phyloP scores from a whole-genome alignment of 2,329 filamentous ascomycete species.

The Dendrostoma leiphaemia region DNA sequence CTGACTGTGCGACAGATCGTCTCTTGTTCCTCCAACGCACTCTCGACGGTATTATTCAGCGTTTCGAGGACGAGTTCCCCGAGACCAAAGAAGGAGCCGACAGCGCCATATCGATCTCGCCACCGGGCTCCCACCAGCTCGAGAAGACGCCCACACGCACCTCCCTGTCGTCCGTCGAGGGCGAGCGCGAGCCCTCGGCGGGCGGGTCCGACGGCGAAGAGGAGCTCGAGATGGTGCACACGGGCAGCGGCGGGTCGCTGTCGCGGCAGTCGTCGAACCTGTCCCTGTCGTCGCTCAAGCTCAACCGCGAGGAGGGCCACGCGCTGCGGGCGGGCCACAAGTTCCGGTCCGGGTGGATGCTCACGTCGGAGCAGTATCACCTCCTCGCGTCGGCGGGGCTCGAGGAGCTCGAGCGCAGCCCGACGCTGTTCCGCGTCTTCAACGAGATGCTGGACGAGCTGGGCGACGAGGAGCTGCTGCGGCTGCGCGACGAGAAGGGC shows the following conservation, averaged over 20 bases:
- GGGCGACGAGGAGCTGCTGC: constrained; percentile 55
- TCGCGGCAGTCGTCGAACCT: constrained; percentile 54
- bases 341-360: constrained; percentile 50
- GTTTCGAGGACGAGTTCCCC: constrained; percentile 95
- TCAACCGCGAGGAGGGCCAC: constrained; percentile 57
- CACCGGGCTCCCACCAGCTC: constrained; percentile 23
- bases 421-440: constrained; percentile 51
- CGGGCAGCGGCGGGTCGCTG: constrained; percentile 31
- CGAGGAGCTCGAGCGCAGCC: constrained; percentile 50
- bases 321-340: constrained; percentile 55
- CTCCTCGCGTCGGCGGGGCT: constrained; percentile 40
- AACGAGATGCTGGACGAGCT: constrained; percentile 63
- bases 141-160: constrained; percentile 23
- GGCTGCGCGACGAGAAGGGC: constrained; percentile 55
- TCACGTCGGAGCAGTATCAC: constrained; percentile 51
- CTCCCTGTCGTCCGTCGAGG: constrained; percentile 31
- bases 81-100: constrained; percentile 63
- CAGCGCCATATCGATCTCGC: constrained; percentile 27
- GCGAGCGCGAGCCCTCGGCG: constrained; percentile 34
- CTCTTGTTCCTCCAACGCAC: constrained; percentile 87
- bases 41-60: constrained; percentile 84
- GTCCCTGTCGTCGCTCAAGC: constrained; percentile 47
- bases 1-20: constrained; percentile 52
- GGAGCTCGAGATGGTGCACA: constrained; percentile 32
- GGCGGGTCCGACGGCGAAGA: constrained; percentile 48